Evolutionary conservation across 768 basidiomycete genomes (phyloP).

Genomic region (Cyclocybe cylindracea): DNA sequence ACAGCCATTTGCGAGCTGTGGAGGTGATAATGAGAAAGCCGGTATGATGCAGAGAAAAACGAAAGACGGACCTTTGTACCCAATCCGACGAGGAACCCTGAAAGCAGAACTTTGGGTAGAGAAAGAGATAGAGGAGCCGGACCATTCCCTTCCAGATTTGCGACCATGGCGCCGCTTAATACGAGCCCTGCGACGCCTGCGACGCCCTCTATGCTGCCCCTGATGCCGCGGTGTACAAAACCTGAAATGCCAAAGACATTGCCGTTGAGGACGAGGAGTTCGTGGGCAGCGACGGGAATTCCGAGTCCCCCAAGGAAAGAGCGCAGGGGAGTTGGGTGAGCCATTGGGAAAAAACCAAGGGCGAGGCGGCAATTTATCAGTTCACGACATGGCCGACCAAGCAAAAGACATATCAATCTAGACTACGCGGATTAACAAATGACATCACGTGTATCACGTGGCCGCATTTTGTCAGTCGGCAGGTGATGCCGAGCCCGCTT

Average conservation of each 20-base stretch:
- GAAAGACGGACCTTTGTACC: conserved; percentile 50
- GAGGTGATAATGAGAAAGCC: conserved; percentile 5
- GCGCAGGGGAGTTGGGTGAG: conserved; percentile 45
- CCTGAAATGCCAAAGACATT: conserved; percentile 62
- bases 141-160: conserved; percentile 37
- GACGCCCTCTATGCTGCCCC: conserved; percentile 43
- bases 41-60: background rate
- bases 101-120: conserved; percentile 34
- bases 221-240: conserved; percentile 52
- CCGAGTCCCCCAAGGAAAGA: conserved; percentile 59
- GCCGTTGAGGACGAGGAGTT: conserved; percentile 55
- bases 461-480: background rate
- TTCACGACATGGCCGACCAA: background rate
- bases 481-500: too few relatives aligned
- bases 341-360: conserved; percentile 25
- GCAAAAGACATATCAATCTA: conserved; percentile 13
- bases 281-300: conserved; percentile 52
- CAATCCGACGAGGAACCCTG: conserved; percentile 58
- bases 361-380: conserved; percentile 1
- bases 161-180: conserved; percentile 46
- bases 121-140: conserved; percentile 25
- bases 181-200: conserved; percentile 47
- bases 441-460: conserved; percentile 10
- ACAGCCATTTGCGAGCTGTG: conserved; percentile 60
- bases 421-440: background rate